Base-by-base conservation (phyloP, 352 stramenopile species). In the Phytopythium kandeliae region DNA sequence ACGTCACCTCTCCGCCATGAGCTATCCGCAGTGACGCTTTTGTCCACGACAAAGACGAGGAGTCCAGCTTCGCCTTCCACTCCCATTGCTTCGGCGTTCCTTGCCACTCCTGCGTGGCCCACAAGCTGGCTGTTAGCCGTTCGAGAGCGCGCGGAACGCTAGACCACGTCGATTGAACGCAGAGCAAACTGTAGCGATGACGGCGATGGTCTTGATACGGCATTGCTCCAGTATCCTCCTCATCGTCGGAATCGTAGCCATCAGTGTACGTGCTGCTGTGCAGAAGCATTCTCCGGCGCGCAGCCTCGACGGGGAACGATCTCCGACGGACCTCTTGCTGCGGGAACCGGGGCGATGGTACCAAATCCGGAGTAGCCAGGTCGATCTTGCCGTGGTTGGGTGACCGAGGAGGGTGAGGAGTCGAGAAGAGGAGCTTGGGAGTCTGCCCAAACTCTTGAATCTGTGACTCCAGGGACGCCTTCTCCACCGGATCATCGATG, bases 381-480 rank as follows among this genome's bases (percentile, higher is more conserved):
- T 81, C 35, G 42, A 86, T 69, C 21, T 53, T 65, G 22, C 70
- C 72, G 60, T 77, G 65, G 15, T 63, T 55, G 19, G 75, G 71
- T 33, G 68, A 78, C 48, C 73, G 60, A 33, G 59, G 70, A 16
- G 85, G 85, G 55, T 95, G 85, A 3, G 80, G 65, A 28, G 71
- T 82, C 24, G 68, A 71, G 52, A 95, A 95, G 3, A 95, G 55
- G 19, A 81, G 57, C 53, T 78, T 92, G 15, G 89, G 89, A 5
- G 87, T 97, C 57, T 97, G 89, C 0, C 89, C 89, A 60, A 97
- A 97, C 50, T 97, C 85, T 60, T 96, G 85, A 48, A 98, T 97
- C 62, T 98, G 92, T 1, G 78, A 78, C 58, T 97, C 86, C 6
- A 97, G 87, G 8, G 95, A 97, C 50, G 90, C 86, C 55, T 92